A percentile compares a stretch with the other conserved stretches of the same genome.
Conservation (phyloP, 495 filamentous ascomycete genomes). For the Lichina pygmaea region DNA sequence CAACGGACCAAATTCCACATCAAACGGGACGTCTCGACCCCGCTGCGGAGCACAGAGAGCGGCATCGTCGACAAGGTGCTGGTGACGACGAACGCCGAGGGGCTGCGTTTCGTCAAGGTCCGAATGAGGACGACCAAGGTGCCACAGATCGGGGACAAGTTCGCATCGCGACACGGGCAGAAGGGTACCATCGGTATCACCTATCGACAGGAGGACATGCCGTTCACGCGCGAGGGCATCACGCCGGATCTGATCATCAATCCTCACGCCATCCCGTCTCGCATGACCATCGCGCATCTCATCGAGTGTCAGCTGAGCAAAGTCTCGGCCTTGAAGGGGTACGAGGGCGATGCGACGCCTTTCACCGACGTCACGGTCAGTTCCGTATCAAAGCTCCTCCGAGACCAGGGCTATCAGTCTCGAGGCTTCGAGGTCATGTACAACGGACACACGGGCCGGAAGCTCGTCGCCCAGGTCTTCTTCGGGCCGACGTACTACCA, state of each 20-base stretch:
- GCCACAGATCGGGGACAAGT: conserved; percentile 97
- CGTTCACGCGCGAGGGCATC: conserved; percentile 77
- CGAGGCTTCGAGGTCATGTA: conserved; percentile 98
- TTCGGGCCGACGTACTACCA: conserved; percentile 98
- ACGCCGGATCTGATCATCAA: conserved; percentile 96
- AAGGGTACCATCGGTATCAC: conserved; percentile 99
- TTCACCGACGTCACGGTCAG: conserved; percentile 97
- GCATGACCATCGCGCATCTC: conserved; percentile 99
- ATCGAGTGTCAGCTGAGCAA: conserved; percentile 96
- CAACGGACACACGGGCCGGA: conserved; percentile 86
- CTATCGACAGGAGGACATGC: conserved; percentile 94
- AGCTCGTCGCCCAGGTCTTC: conserved; percentile 84
- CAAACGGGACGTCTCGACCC: conserved; percentile 86
- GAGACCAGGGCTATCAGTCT: conserved; percentile 79
- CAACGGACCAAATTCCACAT: conserved; percentile 69
- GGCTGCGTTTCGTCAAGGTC: conserved; percentile 83
- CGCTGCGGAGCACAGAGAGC: conserved; percentile 78
- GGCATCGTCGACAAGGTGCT: conserved; percentile 89
- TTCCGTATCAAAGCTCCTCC: conserved; percentile 69
- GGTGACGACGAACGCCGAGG: conserved; percentile 75
- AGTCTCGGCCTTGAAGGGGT: conserved; percentile 66
- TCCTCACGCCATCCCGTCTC: conserved; percentile 95
- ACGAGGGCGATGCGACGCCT: conserved; percentile 89
- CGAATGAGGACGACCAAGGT: conserved; percentile 92
- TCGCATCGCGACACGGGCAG: conserved; percentile 94